Evolutionary conservation across 768 basidiomycete species (phyloP).

Genomic region (Solioccasus polychromus): DNA sequence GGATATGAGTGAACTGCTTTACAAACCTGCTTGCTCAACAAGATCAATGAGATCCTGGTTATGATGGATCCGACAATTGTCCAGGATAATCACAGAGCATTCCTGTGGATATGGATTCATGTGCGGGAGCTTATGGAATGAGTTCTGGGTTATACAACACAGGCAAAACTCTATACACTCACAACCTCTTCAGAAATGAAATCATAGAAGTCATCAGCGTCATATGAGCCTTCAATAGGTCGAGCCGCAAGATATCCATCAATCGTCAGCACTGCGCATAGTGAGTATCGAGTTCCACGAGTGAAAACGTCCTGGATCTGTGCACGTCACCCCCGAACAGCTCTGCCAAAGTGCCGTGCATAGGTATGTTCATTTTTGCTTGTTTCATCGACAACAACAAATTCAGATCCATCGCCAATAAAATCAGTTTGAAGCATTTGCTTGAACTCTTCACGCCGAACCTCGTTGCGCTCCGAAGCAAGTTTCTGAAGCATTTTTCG

Average conservation of each 20-base stretch:
- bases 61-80: no score
- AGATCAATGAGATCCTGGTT: no score
- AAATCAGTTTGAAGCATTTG: neutral
- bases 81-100: no score
- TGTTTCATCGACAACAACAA: slow-evolving; percentile 1
- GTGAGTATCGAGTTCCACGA: neutral
- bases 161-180: no score
- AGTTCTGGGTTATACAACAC: no score
- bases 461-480: neutral
- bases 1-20: no score
- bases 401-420: neutral
- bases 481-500: neutral
- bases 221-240: neutral
- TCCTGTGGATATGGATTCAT: no score
- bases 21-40: no score
- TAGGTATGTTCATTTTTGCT: slow-evolving; percentile 1
- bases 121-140: no score
- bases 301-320: neutral
- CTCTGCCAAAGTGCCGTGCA: neutral
- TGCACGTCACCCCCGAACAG: neutral
- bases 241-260: neutral
- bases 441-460: neutral
- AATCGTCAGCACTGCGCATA: neutral
- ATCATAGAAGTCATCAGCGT: neutral
- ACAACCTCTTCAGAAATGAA: neutral